Percentiles rank a stretch among this genome's conserved stretches.
phyloP scores from a whole-genome alignment of 495 filamentous ascomycete genomes.

The Talaromyces nanjingensis region DNA sequence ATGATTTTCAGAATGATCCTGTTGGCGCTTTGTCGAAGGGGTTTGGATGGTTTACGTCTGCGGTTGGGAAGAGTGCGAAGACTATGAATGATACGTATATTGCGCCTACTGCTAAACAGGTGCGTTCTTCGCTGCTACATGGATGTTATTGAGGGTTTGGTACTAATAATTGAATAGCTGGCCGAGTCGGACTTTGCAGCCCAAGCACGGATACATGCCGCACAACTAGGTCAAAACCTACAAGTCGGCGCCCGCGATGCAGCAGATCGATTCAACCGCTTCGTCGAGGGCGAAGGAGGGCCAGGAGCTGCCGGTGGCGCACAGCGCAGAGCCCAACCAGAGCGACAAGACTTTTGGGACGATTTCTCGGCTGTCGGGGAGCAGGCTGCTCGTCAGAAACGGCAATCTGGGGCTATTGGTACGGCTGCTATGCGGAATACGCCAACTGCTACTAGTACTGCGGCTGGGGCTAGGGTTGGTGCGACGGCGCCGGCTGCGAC shows the following conservation, averaged over 20 bases:
- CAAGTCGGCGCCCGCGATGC: constrained; percentile 63
- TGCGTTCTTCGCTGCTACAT: too few species aligned
- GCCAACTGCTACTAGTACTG: constrained; percentile 15
- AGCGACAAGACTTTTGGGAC: constrained; percentile 91
- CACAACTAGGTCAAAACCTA: constrained; percentile 54
- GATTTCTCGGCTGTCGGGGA: constrained; percentile 54
- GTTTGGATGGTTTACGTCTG: constrained; percentile 85
- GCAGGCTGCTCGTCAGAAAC: constrained; percentile 33
- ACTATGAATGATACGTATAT: constrained; percentile 83
- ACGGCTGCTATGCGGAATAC: constrained; percentile 55
- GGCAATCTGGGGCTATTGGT: constrained; percentile 52
- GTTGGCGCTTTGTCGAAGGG: constrained; percentile 83
- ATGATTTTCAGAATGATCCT: constrained; percentile 87
- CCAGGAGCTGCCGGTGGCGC: constrained; percentile 9
- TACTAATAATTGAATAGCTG: constrained; percentile 39
- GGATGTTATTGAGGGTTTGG: background rate
- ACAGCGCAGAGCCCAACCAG: constrained; percentile 38
- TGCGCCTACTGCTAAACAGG: constrained; percentile 81
- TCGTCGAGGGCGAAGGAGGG: constrained; percentile 61
- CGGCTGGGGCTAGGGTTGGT: constrained; percentile 23
- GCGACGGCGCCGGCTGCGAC: constrained; percentile 29
- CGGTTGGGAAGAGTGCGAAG: constrained; percentile 82
- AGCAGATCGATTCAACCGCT: constrained; percentile 68
- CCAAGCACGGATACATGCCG: constrained; percentile 67
- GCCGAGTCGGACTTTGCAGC: constrained; percentile 82